phyloP scores from a whole-genome alignment of 2,329 filamentous ascomycete genomes.

The Paecilomyces formosus region DNA sequence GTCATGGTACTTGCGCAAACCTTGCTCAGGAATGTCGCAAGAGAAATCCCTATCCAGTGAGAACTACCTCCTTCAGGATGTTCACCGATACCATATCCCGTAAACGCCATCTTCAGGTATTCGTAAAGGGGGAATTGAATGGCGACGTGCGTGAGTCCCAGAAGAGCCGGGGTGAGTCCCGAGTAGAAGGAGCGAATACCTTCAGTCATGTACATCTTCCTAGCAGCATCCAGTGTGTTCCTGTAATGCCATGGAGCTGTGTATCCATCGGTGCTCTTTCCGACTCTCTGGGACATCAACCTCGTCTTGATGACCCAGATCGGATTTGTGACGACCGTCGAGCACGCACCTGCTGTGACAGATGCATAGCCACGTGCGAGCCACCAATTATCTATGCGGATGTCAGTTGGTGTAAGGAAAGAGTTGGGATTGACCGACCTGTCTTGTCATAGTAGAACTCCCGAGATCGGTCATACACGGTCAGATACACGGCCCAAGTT shows the following conservation, averaged over 20 bases:
- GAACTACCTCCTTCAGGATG: conserved; percentile 53
- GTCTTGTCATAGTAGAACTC: conserved; percentile 61
- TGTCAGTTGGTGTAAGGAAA: conserved; percentile 4
- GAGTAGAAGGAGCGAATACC: conserved; percentile 90
- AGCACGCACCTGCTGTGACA: conserved; percentile 82
- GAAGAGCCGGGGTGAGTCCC: conserved; percentile 80
- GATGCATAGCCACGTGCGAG: conserved; percentile 82
- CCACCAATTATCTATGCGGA: conserved; percentile 60
- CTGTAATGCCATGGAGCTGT: conserved; percentile 73
- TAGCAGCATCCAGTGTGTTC: conserved; percentile 81
- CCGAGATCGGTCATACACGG: conserved; percentile 88
- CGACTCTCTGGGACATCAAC: conserved; percentile 80
- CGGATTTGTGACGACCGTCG: conserved; percentile 89
- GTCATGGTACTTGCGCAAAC: conserved; percentile 89
- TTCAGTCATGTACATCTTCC: conserved; percentile 91
- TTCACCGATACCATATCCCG: conserved; percentile 79
- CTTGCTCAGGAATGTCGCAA: conserved; percentile 88
- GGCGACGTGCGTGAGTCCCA: conserved; percentile 89
- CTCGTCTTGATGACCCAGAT: conserved; percentile 99
- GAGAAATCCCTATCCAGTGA: conserved; percentile 77
- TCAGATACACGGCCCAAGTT: conserved; percentile 98
- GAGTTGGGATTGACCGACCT: conserved; percentile 38
- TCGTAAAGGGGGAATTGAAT: conserved; percentile 97
- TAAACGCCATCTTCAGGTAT: conserved; percentile 83
- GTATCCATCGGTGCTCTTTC: conserved; percentile 43